Evolutionary conservation across 2,329 filamentous ascomycete species (phyloP).

Genomic region (Alternaria triticina): DNA sequence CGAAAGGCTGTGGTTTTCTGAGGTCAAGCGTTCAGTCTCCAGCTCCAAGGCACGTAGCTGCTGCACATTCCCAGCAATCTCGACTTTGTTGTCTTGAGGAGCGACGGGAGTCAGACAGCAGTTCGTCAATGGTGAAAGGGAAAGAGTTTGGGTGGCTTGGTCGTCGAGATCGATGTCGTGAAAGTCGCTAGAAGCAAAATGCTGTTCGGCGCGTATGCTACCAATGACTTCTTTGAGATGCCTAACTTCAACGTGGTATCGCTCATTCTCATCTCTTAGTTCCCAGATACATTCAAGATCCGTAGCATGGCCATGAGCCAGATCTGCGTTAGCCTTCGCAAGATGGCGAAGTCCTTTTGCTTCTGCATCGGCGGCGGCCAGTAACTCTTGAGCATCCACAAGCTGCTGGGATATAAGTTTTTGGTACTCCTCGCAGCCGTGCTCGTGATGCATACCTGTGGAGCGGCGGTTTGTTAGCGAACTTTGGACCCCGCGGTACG

Average conservation of each 20-base stretch:
- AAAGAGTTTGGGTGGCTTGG: not conserved
- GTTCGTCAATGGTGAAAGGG: not conserved
- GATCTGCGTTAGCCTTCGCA: not conserved
- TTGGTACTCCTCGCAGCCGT: not conserved
- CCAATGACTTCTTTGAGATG: not conserved
- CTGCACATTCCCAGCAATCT: not conserved
- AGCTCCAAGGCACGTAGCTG: not conserved
- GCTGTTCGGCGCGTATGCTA: not conserved
- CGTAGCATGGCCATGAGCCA: not conserved
- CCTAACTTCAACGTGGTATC: not conserved
- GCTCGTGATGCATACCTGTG: not conserved
- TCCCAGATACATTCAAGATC: not conserved
- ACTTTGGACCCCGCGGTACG: not conserved
- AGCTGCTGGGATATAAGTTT: not conserved
- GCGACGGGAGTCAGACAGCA: not conserved
- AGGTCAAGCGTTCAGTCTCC: not conserved
- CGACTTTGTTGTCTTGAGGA: not conserved
- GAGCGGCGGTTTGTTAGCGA: not conserved
- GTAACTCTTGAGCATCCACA: not conserved
- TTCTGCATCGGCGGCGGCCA: conserved; percentile 2
- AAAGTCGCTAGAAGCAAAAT: not conserved
- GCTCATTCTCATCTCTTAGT: not conserved
- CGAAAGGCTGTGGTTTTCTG: not conserved
- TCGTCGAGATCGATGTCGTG: not conserved
- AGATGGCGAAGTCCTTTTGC: not conserved